Evolutionary conservation across 495 filamentous ascomycete species (phyloP).

Genomic region (Penicillium paradoxum): DNA sequence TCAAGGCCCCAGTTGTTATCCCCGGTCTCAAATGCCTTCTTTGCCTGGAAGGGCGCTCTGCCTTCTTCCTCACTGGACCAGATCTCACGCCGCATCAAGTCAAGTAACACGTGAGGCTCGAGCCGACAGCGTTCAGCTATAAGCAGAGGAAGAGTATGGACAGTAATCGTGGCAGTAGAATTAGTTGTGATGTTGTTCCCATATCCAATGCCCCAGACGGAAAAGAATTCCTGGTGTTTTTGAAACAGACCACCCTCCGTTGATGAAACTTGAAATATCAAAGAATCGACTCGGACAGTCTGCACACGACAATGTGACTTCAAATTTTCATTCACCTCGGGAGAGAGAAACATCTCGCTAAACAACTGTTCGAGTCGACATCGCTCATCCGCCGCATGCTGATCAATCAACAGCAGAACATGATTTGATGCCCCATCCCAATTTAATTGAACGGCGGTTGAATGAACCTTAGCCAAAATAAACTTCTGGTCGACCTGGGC

Average conservation of each 20-base stretch:
- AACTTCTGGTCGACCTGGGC: conserved; percentile 88
- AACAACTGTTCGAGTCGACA: conserved; percentile 72
- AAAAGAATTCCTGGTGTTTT: conserved; percentile 52
- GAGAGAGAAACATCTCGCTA: conserved; percentile 33
- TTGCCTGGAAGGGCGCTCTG: conserved; percentile 6
- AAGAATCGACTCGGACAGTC: conserved; percentile 42
- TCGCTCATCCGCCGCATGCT: conserved; percentile 92
- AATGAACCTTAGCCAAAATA: conserved; percentile 60
- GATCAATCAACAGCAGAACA: conserved; percentile 75
- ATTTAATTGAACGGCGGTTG: background rate
- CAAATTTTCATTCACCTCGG: background rate
- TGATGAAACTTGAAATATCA: conserved; percentile 56
- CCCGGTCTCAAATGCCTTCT: background rate
- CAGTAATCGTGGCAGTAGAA: conserved; percentile 33
- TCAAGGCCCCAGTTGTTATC: background rate
- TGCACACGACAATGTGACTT: conserved; percentile 11
- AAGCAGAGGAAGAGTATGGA: conserved; percentile 58
- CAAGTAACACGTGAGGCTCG: conserved; percentile 62
- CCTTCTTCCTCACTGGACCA: conserved; percentile 51
- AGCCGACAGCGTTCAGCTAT: conserved; percentile 72
- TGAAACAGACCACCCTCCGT: conserved; percentile 55
- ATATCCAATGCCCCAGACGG: conserved; percentile 69
- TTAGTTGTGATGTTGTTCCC: conserved; percentile 17
- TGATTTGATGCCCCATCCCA: background rate
- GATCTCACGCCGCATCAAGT: conserved; percentile 68